Base-by-base conservation (phyloP, 2,329 filamentous ascomycete genomes). In the Diaporthe vexans region DNA sequence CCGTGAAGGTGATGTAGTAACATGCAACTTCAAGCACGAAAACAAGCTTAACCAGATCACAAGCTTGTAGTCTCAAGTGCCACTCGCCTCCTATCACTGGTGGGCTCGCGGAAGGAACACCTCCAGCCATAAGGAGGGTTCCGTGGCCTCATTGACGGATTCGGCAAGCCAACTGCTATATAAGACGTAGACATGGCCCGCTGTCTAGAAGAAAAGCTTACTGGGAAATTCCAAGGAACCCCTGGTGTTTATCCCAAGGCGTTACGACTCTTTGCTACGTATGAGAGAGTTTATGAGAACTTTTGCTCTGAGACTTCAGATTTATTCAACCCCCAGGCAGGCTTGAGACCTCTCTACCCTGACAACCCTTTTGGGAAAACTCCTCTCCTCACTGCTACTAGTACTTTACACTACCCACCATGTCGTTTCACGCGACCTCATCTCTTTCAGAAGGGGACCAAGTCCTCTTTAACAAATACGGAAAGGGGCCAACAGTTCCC, bases 381-480 rank as follows among this genome's bases (percentile, higher is more conserved):
- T 35, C 37, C 7, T 4, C 29, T 17, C 37, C 54, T 72, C 71
- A 29, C 71, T 76, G 73, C 68, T 73, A 75, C 70, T 13, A 33
- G 15, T 43, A 43, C 40, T 43, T 7, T 43, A 37, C 43, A 48
- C 33, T 48, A 7, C 35, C n/a, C 40, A 78, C n/a, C 26, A 78
- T 78, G 77, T 71, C 56, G 71, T 79, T 80, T 59, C 71, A 77
- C 68, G 77, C 77, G 24, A 76, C 79, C 29, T 76, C 79, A n/a
- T 77, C 73, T 48, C 76, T 81, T 48, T 77, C 77, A 73, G 67
- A 63, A 11, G 74, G 76, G 72, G 79, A 81, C 73, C 77, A 75
- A 56, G 57, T 59, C 21, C 76, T 79, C 72, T 79, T 80, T 74
- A 77, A 78, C 58, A 71, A 78, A 43, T 81, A 81, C 67, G 78